Conservation (phyloP, 108 stramenopile genomes). For the Skeletonema marinoi region DNA sequence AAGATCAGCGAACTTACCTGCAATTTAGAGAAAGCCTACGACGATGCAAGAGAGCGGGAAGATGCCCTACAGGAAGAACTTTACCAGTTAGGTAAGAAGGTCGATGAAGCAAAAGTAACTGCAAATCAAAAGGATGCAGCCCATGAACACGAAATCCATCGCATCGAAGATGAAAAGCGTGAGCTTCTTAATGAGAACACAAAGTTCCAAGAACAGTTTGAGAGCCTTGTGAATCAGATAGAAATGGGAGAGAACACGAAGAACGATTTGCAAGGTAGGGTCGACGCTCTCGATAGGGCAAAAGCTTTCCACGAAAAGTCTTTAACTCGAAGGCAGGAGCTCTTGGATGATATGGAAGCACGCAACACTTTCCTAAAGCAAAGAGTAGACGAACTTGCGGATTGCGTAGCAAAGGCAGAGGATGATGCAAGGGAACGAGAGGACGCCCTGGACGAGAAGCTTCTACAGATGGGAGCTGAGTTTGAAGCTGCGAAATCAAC, state of each 20-base stretch:
- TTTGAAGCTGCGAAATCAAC: background rate
- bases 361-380: slow-evolving; percentile 2
- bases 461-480: background rate
- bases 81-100: background rate
- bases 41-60: slow-evolving; percentile 3
- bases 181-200: background rate
- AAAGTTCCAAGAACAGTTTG: background rate
- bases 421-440: background rate
- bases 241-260: slow-evolving; percentile 1
- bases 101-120: background rate
- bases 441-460: background rate
- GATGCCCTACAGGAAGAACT: slow-evolving; percentile 1
- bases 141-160: background rate
- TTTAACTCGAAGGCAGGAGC: background rate
- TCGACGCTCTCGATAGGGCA: background rate
- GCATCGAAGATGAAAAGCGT: background rate
- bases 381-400: background rate
- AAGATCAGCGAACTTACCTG: background rate
- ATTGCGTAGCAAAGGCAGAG: background rate
- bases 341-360: background rate
- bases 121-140: background rate
- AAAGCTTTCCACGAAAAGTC: background rate
- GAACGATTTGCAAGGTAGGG: background rate
- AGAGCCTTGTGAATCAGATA: background rate
- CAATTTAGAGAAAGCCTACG: background rate